Conservation (phyloP, 805 yeast species). For the Saccharomycopsis sp. region DNA sequence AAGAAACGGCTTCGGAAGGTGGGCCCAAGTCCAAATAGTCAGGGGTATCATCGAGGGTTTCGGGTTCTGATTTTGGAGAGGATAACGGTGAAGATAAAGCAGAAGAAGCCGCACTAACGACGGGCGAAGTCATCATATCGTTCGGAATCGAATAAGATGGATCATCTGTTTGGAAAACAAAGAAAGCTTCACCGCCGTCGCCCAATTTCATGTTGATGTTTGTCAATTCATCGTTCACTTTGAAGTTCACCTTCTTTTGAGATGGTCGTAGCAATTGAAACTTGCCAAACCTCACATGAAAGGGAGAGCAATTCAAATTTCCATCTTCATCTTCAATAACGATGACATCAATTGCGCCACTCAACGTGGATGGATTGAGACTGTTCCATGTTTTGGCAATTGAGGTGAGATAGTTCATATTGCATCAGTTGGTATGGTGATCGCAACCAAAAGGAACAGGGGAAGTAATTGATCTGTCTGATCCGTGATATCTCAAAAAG, state of each 20-base stretch:
- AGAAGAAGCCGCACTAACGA: constrained; percentile 56
- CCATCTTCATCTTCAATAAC: constrained; percentile 84
- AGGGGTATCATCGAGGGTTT: constrained; percentile 24
- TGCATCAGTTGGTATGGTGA: too few species aligned
- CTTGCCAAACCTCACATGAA: constrained; percentile 94
- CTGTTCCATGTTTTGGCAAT: constrained; percentile 97
- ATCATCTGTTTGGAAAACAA: constrained; percentile 79
- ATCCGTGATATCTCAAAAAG: background rate
- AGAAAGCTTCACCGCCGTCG: constrained; percentile 97
- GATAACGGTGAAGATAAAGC: constrained; percentile 35
- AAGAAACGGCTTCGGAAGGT: background rate
- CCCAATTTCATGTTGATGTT: constrained; percentile 93
- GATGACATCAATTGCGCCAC: constrained; percentile 95
- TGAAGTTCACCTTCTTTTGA: constrained; percentile 85
- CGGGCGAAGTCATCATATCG: constrained; percentile 80
- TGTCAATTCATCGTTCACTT: constrained; percentile 73
- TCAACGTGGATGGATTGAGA: constrained; percentile 88
- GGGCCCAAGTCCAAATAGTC: constrained; percentile 24
- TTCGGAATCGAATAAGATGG: constrained; percentile 54
- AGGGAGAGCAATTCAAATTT: constrained; percentile 81
- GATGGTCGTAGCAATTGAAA: constrained; percentile 88
- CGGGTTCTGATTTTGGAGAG: constrained; percentile 19
- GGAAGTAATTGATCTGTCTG: too few species aligned
- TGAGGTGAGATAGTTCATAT: constrained; percentile 19
- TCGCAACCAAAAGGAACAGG: too few species aligned